Evolutionary conservation across 768 basidiomycete genomes (phyloP).

Genomic region (Suillus decipiens): DNA sequence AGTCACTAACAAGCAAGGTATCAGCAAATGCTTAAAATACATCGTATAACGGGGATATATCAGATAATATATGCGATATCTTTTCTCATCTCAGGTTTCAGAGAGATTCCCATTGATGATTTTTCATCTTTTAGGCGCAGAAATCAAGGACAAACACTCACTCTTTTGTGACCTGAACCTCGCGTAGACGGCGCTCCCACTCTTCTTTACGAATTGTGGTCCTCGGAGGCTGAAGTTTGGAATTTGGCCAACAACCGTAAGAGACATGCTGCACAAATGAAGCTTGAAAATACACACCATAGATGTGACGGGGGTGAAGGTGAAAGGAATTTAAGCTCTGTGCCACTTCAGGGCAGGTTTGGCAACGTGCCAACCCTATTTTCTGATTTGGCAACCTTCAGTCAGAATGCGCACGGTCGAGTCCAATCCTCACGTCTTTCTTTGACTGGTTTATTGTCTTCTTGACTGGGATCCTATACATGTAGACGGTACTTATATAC

Average conservation of each 20-base stretch:
- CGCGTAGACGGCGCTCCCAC: constrained; percentile 83
- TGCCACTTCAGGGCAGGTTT: constrained; percentile 42
- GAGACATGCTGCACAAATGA: neutral
- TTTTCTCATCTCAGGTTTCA: constrained; percentile 73
- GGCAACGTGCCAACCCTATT: neutral
- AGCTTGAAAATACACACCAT: constrained; percentile 32
- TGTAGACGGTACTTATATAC: neutral
- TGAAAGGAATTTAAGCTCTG: constrained; percentile 34
- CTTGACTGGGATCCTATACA: neutral
- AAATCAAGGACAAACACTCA: constrained; percentile 51
- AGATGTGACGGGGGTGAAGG: constrained; percentile 20
- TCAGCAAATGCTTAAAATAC: constrained; percentile 21
- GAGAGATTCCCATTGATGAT: constrained; percentile 98
- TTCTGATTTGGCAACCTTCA: constrained; percentile 13
- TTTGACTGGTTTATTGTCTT: neutral
- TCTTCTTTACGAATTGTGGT: constrained; percentile 71
- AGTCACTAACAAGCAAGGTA: constrained; percentile 61
- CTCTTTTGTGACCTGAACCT: constrained; percentile 85
- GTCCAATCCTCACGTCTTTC: neutral
- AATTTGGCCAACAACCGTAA: constrained; percentile 7
- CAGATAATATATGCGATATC: constrained; percentile 91
- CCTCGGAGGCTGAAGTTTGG: constrained; percentile 46
- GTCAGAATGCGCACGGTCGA: neutral
- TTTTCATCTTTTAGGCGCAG: constrained; percentile 55
- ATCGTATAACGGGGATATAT: constrained; percentile 36